Conservation (phyloP, 2,329 filamentous ascomycete genomes). For the Pseudopithomyces maydicus region DNA sequence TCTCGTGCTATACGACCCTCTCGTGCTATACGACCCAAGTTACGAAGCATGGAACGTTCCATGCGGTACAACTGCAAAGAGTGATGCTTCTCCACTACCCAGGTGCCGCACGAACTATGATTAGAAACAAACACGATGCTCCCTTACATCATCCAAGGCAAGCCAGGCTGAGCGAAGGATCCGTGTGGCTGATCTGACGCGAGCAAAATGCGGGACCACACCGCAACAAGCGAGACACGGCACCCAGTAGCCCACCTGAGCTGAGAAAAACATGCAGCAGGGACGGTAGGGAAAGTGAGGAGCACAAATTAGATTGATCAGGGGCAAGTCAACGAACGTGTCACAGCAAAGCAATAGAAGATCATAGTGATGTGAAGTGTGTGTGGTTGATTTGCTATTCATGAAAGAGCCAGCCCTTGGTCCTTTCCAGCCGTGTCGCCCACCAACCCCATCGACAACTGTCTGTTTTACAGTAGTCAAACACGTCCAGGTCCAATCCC, state of each 20-base stretch:
- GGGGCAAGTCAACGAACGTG: not conserved
- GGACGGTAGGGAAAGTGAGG: not conserved
- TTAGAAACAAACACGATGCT: not conserved
- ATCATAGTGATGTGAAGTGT: conserved; percentile 8
- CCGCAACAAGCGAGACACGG: not conserved
- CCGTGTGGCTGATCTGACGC: not conserved
- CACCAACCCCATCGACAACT: conserved; percentile 7
- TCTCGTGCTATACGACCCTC: too few relatives aligned
- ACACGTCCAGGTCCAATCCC: conserved; percentile 6
- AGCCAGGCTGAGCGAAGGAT: not conserved
- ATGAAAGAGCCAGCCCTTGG: conserved; percentile 42
- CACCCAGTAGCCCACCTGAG: not conserved
- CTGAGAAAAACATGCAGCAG: not conserved
- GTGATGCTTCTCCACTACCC: too few relatives aligned
- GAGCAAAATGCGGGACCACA: not conserved
- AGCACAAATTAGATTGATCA: not conserved
- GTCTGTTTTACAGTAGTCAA: conserved; percentile 11
- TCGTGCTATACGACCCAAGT: too few relatives aligned
- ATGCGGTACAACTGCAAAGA: too few relatives aligned
- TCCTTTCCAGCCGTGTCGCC: conserved; percentile 23
- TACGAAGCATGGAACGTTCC: too few relatives aligned
- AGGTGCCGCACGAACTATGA: not conserved
- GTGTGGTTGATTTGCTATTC: conserved; percentile 34
- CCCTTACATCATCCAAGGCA: not conserved
- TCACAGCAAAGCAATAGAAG: not conserved